Conservation (phyloP, 2,329 filamentous ascomycete species). For the Cordyceps pruinosa region DNA sequence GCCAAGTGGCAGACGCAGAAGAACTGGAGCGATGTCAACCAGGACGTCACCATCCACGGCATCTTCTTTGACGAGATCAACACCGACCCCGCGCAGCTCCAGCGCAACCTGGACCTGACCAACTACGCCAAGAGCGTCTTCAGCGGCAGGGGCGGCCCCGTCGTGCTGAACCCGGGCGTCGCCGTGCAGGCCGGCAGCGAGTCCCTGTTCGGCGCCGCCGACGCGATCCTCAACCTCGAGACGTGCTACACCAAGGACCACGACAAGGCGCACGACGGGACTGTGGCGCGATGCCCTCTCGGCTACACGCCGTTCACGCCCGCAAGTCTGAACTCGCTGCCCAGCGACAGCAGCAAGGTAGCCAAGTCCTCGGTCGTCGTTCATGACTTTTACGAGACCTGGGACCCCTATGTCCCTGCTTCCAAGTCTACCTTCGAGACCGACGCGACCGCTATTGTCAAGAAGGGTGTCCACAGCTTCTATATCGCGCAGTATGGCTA, state of each 20-base stretch:
- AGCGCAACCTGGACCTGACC: conserved; percentile 1
- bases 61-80: conserved; percentile 11
- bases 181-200: background rate
- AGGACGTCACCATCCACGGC: conserved; percentile 2
- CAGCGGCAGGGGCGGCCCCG: background rate
- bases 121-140: background rate
- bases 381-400: conserved; percentile 9
- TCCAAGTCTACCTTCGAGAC: background rate
- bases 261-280: background rate
- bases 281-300: background rate
- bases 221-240: conserved; percentile 2
- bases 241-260: conserved; percentile 7
- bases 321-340: background rate
- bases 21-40: background rate
- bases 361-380: background rate
- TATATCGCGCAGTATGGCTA: conserved; percentile 4
- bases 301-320: conserved; percentile 1
- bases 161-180: conserved; percentile 3
- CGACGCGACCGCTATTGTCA: background rate
- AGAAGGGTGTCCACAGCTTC: conserved; percentile 5
- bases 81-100: background rate
- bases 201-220: background rate
- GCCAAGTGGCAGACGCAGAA: background rate
- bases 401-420: background rate
- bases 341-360: background rate